phyloP scores from a whole-genome alignment of 2,329 filamentous ascomycete species.

The Rhytidhysteron rufulum region DNA sequence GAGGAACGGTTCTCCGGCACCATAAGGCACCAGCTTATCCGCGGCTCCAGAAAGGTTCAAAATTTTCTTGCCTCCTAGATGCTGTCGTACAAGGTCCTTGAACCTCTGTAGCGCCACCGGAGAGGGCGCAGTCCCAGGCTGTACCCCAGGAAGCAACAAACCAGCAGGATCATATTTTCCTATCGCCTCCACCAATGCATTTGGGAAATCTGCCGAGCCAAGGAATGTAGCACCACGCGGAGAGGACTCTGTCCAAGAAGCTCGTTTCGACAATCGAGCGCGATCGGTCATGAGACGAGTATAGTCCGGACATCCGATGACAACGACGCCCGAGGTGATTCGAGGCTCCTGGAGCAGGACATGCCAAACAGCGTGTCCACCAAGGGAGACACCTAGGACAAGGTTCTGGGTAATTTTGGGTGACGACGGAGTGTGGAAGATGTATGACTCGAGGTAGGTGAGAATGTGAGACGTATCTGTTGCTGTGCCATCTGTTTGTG shows the following conservation, averaged over 20 bases:
- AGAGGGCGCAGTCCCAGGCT: slow-evolving; percentile 11
- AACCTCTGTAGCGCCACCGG: slow-evolving; percentile 25
- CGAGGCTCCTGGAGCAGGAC: slow-evolving; percentile 72
- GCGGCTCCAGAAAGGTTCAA: slow-evolving; percentile 62
- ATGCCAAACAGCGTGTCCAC: slow-evolving; percentile 86
- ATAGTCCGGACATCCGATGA: slow-evolving; percentile 90
- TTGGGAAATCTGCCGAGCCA: slow-evolving; percentile 74
- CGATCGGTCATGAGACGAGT: slow-evolving; percentile 75
- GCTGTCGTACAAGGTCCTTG: slow-evolving; percentile 38
- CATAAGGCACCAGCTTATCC: slow-evolving; percentile 71
- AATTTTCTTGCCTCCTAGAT: slow-evolving; percentile 57
- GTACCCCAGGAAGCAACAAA: slow-evolving; percentile 55
- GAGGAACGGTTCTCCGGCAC: slow-evolving; percentile 57
- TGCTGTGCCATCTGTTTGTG: slow-evolving; percentile 58
- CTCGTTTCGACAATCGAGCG: slow-evolving; percentile 65
- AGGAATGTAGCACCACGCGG: slow-evolving; percentile 62
- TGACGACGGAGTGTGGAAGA: slow-evolving; percentile 52
- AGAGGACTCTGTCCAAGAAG: slow-evolving; percentile 55
- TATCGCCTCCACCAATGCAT: slow-evolving; percentile 60
- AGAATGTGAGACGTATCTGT: slow-evolving; percentile 73
- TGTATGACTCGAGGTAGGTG: slow-evolving; percentile 71
- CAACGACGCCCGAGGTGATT: slow-evolving; percentile 70
- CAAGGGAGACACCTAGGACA: slow-evolving; percentile 77
- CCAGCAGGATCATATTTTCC: slow-evolving; percentile 70
- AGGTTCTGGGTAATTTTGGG: slow-evolving; percentile 60